A percentile compares a stretch with the other conserved stretches of the same genome.
phyloP scores from a whole-genome alignment of 345 rosid genomes.

The Capsella bursapastoris region DNA sequence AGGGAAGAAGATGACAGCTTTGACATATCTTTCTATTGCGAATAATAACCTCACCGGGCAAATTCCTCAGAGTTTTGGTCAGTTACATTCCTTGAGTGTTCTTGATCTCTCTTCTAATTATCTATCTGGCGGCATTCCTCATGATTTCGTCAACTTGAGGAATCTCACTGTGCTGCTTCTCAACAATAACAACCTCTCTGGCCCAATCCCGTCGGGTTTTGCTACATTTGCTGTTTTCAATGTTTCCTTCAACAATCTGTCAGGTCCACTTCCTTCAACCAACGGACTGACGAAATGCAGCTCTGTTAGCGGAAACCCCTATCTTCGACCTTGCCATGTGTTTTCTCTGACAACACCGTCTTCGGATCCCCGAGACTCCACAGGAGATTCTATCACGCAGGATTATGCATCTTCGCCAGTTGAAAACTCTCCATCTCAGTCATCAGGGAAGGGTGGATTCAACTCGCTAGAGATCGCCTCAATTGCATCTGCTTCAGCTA shows the following conservation, averaged over 20 bases:
- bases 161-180: constrained; percentile 55
- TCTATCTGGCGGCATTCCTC: constrained; percentile 54
- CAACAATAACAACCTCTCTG: constrained; percentile 56
- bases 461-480: constrained; percentile 66
- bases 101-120: constrained; percentile 50
- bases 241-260: constrained; percentile 58
- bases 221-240: constrained; percentile 46
- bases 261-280: constrained; percentile 53
- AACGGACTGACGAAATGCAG: constrained; percentile 50
- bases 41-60: constrained; percentile 55
- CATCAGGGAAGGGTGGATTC: constrained; percentile 33
- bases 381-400: constrained; percentile 41
- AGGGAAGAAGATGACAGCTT: constrained; percentile 48
- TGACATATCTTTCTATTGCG: constrained; percentile 53
- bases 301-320: constrained; percentile 50
- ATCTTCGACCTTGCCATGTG: constrained; percentile 54
- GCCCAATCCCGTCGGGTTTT: constrained; percentile 54
- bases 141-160: constrained; percentile 47
- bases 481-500: constrained; percentile 64
- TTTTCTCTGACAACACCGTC: constrained; percentile 54
- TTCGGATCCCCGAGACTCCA: constrained; percentile 40
- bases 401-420: constrained; percentile 42
- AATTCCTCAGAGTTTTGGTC: constrained; percentile 52
- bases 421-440: constrained; percentile 39
- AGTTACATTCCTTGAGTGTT: constrained; percentile 42